A percentile compares a stretch with the other conserved stretches of the same genome.
These are phyloP conservation scores for Sonneratia alba DNA, from an alignment of 345 rosid genomes.

Conservation along the genomic window DNA sequence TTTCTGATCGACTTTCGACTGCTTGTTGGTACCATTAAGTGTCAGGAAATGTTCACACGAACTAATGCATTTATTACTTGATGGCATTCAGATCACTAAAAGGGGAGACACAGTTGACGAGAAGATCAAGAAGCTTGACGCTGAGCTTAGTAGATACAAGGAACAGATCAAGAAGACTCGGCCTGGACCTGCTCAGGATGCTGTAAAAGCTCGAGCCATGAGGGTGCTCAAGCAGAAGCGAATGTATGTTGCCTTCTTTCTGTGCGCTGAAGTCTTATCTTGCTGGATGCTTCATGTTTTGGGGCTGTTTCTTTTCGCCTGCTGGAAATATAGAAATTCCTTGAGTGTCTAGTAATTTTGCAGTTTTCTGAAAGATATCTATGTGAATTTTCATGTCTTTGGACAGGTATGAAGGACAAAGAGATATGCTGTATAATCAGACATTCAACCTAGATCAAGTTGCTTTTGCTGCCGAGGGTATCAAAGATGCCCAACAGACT, in stretches of 20 bases:
- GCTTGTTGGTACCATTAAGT: neutral
- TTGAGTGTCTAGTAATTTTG: neutral
- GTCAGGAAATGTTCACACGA: neutral
- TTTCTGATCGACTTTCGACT: neutral
- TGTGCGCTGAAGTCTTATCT: neutral
- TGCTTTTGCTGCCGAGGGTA: slow-evolving; percentile 92
- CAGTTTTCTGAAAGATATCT: neutral
- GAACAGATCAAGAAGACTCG: slow-evolving; percentile 86
- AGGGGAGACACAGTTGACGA: slow-evolving; percentile 91
- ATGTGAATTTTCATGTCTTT: neutral
- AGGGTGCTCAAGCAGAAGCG: slow-evolving; percentile 90
- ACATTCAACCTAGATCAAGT: slow-evolving; percentile 99
- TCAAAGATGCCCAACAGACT: slow-evolving; percentile 97
- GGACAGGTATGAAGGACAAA: slow-evolving; percentile 92
- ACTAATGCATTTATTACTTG: neutral
- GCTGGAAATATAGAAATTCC: neutral
- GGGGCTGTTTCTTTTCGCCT: neutral
- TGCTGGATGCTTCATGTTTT: neutral
- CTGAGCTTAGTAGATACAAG: slow-evolving; percentile 69
- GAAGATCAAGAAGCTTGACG: slow-evolving; percentile 76
- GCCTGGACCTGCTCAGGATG: slow-evolving; percentile 97
- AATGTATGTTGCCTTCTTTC: slow-evolving; percentile 34
- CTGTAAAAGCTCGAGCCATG: slow-evolving; percentile 88
- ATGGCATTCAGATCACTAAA: slow-evolving; percentile 47
- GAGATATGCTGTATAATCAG: slow-evolving; percentile 96